These are phyloP conservation scores for Aureobasidium mangrovei DNA, from an alignment of 2,329 filamentous ascomycete genomes.

Conservation along the genomic window DNA sequence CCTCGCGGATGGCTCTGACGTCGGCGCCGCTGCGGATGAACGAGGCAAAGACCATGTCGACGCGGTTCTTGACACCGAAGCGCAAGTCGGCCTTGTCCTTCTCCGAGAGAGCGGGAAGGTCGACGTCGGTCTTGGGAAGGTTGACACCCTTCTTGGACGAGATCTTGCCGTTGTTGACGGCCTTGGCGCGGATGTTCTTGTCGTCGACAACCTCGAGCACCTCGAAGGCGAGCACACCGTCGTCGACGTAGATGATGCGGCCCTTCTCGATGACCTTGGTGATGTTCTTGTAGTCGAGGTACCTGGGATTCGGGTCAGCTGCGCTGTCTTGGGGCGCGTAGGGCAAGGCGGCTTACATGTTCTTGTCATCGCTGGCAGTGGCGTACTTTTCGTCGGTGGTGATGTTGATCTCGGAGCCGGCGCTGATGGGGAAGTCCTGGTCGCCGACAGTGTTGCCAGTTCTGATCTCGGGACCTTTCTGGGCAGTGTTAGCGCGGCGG, in stretches of 20 bases:
- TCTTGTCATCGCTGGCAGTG: slow-evolving; percentile 72
- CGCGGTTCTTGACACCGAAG: slow-evolving; percentile 96
- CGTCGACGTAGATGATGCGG: slow-evolving; percentile 95
- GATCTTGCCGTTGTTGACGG: slow-evolving; percentile 97
- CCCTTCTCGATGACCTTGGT: slow-evolving; percentile 91
- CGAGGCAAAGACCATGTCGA: slow-evolving; percentile 98
- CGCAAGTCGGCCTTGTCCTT: slow-evolving; percentile 92
- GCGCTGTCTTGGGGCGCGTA: background rate
- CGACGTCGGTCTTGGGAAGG: slow-evolving; percentile 95
- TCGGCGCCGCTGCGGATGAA: slow-evolving; percentile 95
- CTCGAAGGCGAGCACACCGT: slow-evolving; percentile 94
- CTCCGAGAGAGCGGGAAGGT: slow-evolving; percentile 92
- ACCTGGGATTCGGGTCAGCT: slow-evolving; percentile 46
- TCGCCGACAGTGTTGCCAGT: slow-evolving; percentile 66
- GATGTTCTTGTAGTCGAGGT: slow-evolving; percentile 99
- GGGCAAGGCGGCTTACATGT: slow-evolving; percentile 62
- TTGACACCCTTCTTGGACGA: slow-evolving; percentile 99
- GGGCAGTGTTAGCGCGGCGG: slow-evolving; percentile 17
- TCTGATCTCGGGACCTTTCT: slow-evolving; percentile 80
- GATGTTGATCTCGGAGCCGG: slow-evolving; percentile 82
- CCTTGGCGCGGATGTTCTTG: slow-evolving; percentile 76
- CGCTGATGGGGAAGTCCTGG: slow-evolving; percentile 69
- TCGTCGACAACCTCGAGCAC: slow-evolving; percentile 82
- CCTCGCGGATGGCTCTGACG: slow-evolving; percentile 82
- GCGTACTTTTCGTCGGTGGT: slow-evolving; percentile 94